phyloP scores from a whole-genome alignment of 257 asterid species.

The Nicotiana sylvestris region DNA sequence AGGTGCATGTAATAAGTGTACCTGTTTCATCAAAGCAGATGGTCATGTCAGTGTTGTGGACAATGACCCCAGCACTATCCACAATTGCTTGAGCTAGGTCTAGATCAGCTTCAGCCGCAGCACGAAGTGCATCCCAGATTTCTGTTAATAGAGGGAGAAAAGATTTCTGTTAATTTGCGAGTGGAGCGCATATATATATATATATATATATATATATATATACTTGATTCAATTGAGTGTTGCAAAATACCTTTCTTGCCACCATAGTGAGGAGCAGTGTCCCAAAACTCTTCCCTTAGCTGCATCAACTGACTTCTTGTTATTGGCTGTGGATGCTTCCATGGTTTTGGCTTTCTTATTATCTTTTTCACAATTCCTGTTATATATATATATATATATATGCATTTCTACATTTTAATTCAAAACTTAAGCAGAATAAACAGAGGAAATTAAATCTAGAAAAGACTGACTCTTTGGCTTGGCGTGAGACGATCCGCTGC shows the following conservation, averaged over 20 bases:
- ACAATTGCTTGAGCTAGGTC: conserved; percentile 55
- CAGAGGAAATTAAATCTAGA: neutral
- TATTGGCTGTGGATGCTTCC: conserved; percentile 85
- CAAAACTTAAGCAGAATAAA: neutral
- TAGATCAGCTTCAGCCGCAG: conserved; percentile 72
- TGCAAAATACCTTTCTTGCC: conserved; percentile 63
- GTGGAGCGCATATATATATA: too few species aligned
- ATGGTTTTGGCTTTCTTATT: conserved; percentile 66
- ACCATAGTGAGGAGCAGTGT: conserved; percentile 89
- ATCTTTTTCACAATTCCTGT: conserved; percentile 44
- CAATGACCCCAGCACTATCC: conserved; percentile 66
- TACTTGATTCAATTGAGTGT: too few species aligned
- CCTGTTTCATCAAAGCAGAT: conserved; percentile 87
- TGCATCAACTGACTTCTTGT: conserved; percentile 80
- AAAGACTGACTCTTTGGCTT: conserved; percentile 41
- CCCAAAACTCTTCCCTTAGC: conserved; percentile 83
- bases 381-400: neutral
- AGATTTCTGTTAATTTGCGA: too few species aligned
- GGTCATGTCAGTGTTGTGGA: conserved; percentile 74
- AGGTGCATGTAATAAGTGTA: conserved; percentile 13
- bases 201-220: too few species aligned
- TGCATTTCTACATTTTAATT: neutral
- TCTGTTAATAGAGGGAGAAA: conserved; percentile 23
- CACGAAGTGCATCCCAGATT: conserved; percentile 80
- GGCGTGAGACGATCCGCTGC: conserved; percentile 63